Percentiles rank a stretch among this genome's conserved stretches.
Conservation (phyloP, 2,329 filamentous ascomycete genomes). For the Tolypocladium tropicale region DNA sequence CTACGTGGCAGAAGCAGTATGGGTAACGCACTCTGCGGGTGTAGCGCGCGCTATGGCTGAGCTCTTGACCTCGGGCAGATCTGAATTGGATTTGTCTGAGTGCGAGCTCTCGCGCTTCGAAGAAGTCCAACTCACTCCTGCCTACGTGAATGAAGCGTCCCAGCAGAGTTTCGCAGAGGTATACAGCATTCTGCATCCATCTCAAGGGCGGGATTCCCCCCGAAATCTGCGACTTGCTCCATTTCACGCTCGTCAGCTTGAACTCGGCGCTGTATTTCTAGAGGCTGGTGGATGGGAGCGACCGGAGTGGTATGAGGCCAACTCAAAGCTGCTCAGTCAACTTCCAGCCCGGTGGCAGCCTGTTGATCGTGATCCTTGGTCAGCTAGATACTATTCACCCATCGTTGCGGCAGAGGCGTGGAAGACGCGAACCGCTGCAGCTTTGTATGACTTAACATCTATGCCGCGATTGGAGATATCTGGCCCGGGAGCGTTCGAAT, state of each 20-base stretch:
- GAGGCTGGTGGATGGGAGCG: conserved; percentile 52
- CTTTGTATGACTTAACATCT: conserved; percentile 53
- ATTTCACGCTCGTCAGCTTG: conserved; percentile 42
- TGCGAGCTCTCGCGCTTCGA: conserved; percentile 53
- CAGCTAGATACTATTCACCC: conserved; percentile 44
- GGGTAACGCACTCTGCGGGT: conserved; percentile 56
- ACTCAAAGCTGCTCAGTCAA: conserved; percentile 36
- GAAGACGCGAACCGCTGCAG: conserved; percentile 53
- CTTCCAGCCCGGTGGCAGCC: conserved; percentile 45
- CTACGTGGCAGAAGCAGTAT: conserved; percentile 55
- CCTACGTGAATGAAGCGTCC: conserved; percentile 48
- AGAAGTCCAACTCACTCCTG: conserved; percentile 43
- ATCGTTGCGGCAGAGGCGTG: conserved; percentile 51
- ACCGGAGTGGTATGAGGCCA: conserved; percentile 51
- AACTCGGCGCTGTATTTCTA: conserved; percentile 49
- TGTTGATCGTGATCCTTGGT: conserved; percentile 47
- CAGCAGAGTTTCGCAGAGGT: conserved; percentile 53
- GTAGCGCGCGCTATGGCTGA: conserved; percentile 51
- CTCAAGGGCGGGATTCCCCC: conserved; percentile 45
- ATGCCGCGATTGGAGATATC: conserved; percentile 46
- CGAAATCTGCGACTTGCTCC: conserved; percentile 49
- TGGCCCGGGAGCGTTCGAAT: conserved; percentile 43
- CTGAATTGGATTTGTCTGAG: conserved; percentile 45
- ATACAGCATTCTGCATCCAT: conserved; percentile 54
- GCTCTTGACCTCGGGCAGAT: conserved; percentile 43